phyloP scores from a whole-genome alignment of 805 yeast species.

The Pichia ethanolica region DNA sequence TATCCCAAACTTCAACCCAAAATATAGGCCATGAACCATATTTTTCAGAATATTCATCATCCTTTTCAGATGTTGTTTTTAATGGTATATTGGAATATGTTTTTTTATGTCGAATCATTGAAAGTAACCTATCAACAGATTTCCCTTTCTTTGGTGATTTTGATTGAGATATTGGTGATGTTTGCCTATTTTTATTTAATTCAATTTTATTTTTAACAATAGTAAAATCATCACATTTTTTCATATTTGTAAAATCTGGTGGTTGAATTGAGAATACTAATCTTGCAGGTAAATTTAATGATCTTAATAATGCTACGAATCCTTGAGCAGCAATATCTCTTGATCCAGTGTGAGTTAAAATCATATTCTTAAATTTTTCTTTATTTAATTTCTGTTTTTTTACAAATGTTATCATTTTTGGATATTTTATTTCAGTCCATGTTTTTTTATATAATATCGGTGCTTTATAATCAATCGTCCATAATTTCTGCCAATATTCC shows the following conservation, averaged over 20 bases:
- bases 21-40: conserved; percentile 53
- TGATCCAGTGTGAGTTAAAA: conserved; percentile 53
- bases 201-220: conserved; percentile 9
- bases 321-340: conserved; percentile 83
- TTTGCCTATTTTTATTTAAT: not conserved
- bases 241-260: conserved; percentile 62
- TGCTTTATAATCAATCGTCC: conserved; percentile 35
- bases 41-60: conserved; percentile 4
- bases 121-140: conserved; percentile 19
- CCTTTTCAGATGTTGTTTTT: not conserved
- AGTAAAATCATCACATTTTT: conserved; percentile 9
- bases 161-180: not conserved
- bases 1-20: conserved; percentile 95
- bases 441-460: conserved; percentile 36
- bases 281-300: conserved; percentile 65
- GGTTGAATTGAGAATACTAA: conserved; percentile 83
- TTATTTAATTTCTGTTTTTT: conserved; percentile 24
- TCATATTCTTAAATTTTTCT: conserved; percentile 35
- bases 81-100: conserved; percentile 13
- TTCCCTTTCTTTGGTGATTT: not conserved
- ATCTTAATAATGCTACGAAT: conserved; percentile 66
- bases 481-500: conserved; percentile 44
- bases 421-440: conserved; percentile 40
- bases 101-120: conserved; percentile 22
- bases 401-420: not conserved